These are phyloP conservation scores for Hsuehochloa calcarea DNA, from an alignment of 176 grass and related monocot genomes.

Conservation along the genomic window DNA sequence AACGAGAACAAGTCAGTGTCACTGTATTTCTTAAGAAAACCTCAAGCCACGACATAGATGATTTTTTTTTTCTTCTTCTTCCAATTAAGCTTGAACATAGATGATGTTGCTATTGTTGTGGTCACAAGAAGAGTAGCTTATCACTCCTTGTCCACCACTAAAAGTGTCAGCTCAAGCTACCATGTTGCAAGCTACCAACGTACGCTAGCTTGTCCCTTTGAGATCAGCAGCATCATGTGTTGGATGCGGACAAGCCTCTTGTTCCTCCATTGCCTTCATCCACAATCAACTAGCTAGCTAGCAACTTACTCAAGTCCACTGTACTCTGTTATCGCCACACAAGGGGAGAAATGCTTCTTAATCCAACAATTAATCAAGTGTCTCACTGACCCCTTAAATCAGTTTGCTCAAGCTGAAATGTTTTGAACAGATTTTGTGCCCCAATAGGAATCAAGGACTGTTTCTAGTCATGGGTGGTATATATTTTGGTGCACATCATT, in stretches of 20 bases:
- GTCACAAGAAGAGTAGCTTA: neutral
- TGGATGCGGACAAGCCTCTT: constrained; percentile 19
- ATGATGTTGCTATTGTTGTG: neutral
- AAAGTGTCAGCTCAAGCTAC: neutral
- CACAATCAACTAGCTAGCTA: neutral
- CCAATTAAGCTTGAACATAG: neutral
- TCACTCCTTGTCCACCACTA: neutral
- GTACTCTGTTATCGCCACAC: neutral
- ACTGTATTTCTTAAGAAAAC: neutral
- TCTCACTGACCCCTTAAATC: neutral
- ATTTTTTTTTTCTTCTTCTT: no score
- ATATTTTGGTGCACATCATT: neutral
- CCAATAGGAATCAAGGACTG: constrained; percentile 6
- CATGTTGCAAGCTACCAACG: constrained; percentile 3
- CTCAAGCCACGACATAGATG: neutral
- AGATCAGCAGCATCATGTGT: constrained; percentile 6
- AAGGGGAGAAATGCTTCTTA: neutral
- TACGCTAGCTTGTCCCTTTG: neutral
- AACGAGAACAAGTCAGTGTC: neutral
- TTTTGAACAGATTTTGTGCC: neutral
- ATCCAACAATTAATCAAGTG: neutral
- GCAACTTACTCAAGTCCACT: neutral
- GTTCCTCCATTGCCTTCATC: neutral
- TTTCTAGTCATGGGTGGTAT: neutral
- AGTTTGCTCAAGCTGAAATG: neutral